Evolutionary conservation across 1,139 yeast genomes (phyloP).

Genomic region (Scheffersomyces illinoinensis): DNA sequence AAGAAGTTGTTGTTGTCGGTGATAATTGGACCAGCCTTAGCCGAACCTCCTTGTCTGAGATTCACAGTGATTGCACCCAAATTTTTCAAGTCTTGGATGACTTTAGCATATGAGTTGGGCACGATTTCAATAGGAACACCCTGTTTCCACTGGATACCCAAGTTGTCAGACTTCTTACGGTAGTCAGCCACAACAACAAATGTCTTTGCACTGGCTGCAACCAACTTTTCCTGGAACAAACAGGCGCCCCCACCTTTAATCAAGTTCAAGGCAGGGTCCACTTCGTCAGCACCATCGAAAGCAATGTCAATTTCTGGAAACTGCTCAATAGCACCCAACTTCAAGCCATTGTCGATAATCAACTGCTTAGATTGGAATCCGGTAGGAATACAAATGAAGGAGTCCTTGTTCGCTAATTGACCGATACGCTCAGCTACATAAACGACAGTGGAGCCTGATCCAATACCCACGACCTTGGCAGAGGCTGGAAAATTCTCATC

Average conservation of each 20-base stretch:
- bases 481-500: slow-evolving; percentile 76
- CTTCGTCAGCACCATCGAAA: slow-evolving; percentile 98
- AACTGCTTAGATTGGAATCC: slow-evolving; percentile 93
- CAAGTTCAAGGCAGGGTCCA: slow-evolving; percentile 74
- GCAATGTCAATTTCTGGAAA: slow-evolving; percentile 81
- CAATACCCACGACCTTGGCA: slow-evolving; percentile 85
- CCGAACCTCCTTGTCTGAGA: slow-evolving; percentile 83
- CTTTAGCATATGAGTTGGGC: slow-evolving; percentile 83
- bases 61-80: slow-evolving; percentile 68
- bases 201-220: slow-evolving; percentile 74
- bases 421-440: slow-evolving; percentile 95
- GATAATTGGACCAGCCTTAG: slow-evolving; percentile 98
- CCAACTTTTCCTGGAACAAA: slow-evolving; percentile 92
- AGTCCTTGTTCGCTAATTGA: slow-evolving; percentile 56
- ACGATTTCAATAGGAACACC: slow-evolving; percentile 97
- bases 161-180: slow-evolving; percentile 68
- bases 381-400: slow-evolving; percentile 84
- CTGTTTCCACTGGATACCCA: slow-evolving; percentile 83
- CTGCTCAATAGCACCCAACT: slow-evolving; percentile 80
- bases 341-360: slow-evolving; percentile 78
- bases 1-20: slow-evolving; percentile 95
- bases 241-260: slow-evolving; percentile 99
- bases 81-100: slow-evolving; percentile 56
- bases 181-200: slow-evolving; percentile 92
- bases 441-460: slow-evolving; percentile 95